phyloP scores from a whole-genome alignment of 2,329 filamentous ascomycete genomes.

The Colletotrichum sp. region DNA sequence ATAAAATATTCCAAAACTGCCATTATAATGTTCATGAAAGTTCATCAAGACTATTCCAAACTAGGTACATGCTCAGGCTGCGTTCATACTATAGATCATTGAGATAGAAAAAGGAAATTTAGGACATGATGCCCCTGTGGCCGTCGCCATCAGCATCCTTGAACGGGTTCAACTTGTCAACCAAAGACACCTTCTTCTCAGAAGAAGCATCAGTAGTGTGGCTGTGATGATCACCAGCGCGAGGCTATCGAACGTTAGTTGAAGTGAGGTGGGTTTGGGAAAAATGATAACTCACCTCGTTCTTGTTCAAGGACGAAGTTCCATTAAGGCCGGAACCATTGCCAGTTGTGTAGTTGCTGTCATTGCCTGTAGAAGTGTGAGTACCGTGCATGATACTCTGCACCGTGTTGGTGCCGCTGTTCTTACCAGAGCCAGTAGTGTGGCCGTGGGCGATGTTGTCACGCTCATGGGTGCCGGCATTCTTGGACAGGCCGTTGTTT shows the following conservation, averaged over 20 bases:
- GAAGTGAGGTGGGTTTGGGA: too few relatives aligned
- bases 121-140: conserved; percentile 26
- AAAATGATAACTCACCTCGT: background rate
- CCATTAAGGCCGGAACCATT: background rate
- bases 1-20: too few relatives aligned
- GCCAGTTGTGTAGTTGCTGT: background rate
- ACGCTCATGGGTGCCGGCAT: background rate
- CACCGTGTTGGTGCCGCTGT: background rate
- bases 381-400: conserved; percentile 5
- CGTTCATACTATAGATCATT: background rate
- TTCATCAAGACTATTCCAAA: background rate
- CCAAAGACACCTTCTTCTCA: conserved; percentile 20
- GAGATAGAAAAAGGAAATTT: background rate
- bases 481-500: background rate
- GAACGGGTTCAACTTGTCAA: conserved; percentile 27
- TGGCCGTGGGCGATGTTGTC: background rate
- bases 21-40: background rate
- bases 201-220: background rate
- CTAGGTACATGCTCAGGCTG: background rate
- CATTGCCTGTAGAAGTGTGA: background rate
- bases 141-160: conserved; percentile 28
- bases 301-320: background rate
- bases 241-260: background rate
- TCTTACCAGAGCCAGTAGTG: background rate
- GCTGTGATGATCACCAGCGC: background rate